phyloP scores from a whole-genome alignment of 2,329 filamentous ascomycete species.

The Cytospora paraplurivora region DNA sequence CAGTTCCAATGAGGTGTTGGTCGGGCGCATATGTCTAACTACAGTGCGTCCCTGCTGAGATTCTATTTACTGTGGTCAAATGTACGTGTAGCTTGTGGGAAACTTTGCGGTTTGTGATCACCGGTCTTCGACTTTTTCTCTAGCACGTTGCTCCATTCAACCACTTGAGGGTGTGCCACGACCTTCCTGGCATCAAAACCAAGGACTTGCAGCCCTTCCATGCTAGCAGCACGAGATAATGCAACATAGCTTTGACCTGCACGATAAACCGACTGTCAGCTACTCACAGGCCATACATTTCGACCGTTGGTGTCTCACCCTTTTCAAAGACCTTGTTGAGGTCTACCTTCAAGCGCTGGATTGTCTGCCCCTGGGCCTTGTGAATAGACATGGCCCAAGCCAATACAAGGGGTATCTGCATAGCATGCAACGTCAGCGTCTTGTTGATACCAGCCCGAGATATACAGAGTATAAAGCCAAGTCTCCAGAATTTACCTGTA shows the following conservation, averaged over 20 bases:
- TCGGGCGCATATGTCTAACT: too few relatives aligned
- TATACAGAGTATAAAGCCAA: neutral
- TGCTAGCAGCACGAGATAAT: slow-evolving; percentile 21
- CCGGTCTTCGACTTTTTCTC: too few relatives aligned
- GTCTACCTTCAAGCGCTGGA: slow-evolving; percentile 25
- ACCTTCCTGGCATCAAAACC: slow-evolving; percentile 24
- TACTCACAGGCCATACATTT: too few relatives aligned
- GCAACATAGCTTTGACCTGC: slow-evolving; percentile 27
- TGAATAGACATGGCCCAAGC: slow-evolving; percentile 28
- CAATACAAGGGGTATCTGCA: slow-evolving; percentile 21
- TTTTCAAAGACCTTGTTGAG: slow-evolving; percentile 26
- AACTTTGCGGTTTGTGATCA: too few relatives aligned
- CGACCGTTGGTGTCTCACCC: neutral
- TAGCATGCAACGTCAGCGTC: neutral
- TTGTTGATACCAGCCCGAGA: neutral
- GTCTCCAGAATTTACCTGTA: slow-evolving; percentile 14
- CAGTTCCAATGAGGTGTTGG: too few relatives aligned
- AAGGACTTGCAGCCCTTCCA: slow-evolving; percentile 24
- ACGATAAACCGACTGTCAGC: neutral
- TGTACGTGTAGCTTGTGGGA: too few relatives aligned
- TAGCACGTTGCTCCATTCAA: slow-evolving; percentile 24
- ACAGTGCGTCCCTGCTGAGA: too few relatives aligned
- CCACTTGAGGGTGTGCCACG: slow-evolving; percentile 19
- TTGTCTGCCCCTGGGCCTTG: slow-evolving; percentile 29
- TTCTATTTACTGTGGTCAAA: too few relatives aligned